These are phyloP conservation scores for Takashimella tepidaria DNA, from an alignment of 1,284 basidiomycete genomes.

Conservation along the genomic window DNA sequence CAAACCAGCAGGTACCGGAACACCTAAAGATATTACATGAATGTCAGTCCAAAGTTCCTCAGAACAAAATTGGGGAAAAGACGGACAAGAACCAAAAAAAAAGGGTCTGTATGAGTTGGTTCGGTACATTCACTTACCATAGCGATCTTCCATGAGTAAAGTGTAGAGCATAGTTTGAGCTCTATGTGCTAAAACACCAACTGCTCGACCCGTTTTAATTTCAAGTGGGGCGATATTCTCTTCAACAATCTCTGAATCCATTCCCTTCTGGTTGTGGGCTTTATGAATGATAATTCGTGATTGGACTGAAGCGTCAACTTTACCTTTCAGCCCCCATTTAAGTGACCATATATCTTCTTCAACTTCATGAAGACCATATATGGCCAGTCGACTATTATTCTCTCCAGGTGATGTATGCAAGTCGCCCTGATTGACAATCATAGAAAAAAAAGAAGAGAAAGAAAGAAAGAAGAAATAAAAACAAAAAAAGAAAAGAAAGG, in stretches of 20 bases:
- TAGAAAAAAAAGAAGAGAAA: too few relatives aligned
- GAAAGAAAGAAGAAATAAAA: too few relatives aligned
- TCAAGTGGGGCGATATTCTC: slow-evolving; percentile 64
- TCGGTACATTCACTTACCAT: too few relatives aligned
- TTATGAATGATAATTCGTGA: slow-evolving; percentile 53
- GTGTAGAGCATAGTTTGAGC: slow-evolving; percentile 99
- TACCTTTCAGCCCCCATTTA: slow-evolving; percentile 89
- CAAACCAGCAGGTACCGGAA: slow-evolving; percentile 59
- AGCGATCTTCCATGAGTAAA: slow-evolving; percentile 82
- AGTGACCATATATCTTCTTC: slow-evolving; percentile 99
- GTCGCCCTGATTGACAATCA: too few relatives aligned
- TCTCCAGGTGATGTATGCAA: slow-evolving; percentile 52
- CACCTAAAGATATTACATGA: slow-evolving; percentile 15
- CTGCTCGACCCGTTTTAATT: slow-evolving; percentile 85
- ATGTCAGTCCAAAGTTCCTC: neutral
- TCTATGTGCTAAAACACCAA: slow-evolving; percentile 81
- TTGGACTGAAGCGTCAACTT: slow-evolving; percentile 85
- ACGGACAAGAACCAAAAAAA: too few relatives aligned
- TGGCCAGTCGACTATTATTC: slow-evolving; percentile 53
- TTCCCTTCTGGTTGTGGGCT: too few relatives aligned
- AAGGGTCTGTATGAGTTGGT: too few relatives aligned
- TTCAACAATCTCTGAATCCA: slow-evolving; percentile 14
- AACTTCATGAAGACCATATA: slow-evolving; percentile 70
- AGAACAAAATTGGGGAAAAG: neutral
- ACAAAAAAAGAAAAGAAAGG: too few relatives aligned